Evolutionary conservation across 1,139 yeast genomes (phyloP).

Genomic region (Blastobotrys indianensis): DNA sequence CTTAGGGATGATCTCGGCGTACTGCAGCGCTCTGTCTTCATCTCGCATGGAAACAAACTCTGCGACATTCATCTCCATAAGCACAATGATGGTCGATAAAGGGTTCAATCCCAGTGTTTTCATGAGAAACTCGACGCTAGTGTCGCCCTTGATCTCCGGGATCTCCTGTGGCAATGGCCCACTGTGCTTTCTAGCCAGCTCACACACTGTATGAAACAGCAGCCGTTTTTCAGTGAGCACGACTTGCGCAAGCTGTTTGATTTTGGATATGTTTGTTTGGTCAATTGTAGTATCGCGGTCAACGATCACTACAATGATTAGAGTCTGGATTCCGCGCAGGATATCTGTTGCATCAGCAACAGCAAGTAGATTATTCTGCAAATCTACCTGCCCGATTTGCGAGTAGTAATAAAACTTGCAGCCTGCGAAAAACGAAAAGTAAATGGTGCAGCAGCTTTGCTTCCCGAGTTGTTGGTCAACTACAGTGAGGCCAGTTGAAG

Average conservation of each 20-base stretch:
- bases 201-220: not conserved
- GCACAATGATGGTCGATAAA: not conserved
- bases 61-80: not conserved
- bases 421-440: not conserved
- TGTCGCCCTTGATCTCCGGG: not conserved
- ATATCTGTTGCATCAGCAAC: not conserved
- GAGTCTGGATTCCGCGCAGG: not conserved
- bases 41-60: not conserved
- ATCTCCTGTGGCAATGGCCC: constrained; percentile 2
- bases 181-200: not conserved
- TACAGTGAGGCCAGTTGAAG: not conserved
- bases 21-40: no score
- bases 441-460: not conserved
- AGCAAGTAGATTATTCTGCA: not conserved
- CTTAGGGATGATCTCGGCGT: no score
- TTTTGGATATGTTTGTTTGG: not conserved
- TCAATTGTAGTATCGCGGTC: not conserved
- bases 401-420: not conserved
- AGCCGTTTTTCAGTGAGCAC: not conserved
- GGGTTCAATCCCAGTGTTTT: not conserved
- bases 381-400: not conserved
- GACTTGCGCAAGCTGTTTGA: not conserved
- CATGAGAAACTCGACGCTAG: not conserved
- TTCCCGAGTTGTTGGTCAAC: constrained; percentile 6
- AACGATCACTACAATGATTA: not conserved